These are phyloP conservation scores for Talaromyces sp. DNA, from an alignment of 2,329 filamentous ascomycete genomes.

Conservation along the genomic window DNA sequence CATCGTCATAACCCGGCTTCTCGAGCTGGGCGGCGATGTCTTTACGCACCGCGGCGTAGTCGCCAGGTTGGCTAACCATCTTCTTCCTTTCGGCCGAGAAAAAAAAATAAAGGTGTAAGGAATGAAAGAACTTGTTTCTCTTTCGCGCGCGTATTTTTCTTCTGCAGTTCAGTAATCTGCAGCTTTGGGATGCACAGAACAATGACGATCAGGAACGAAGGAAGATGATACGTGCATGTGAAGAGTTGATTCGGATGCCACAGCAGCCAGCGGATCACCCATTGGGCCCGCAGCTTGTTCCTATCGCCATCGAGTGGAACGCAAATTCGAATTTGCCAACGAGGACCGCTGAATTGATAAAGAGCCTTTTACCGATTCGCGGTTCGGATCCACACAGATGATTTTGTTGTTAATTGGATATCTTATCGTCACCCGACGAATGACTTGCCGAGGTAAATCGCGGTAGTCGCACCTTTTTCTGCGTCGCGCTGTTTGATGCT, in stretches of 20 bases:
- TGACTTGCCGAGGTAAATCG: constrained; percentile 12
- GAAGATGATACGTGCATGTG: background rate
- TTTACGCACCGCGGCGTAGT: constrained; percentile 51
- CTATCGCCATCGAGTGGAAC: background rate
- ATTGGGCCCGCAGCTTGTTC: background rate
- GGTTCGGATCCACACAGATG: background rate
- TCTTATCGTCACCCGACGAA: background rate
- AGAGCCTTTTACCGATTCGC: constrained; percentile 6
- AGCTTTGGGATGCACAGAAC: background rate
- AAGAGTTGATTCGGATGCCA: background rate
- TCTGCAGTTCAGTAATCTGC: background rate
- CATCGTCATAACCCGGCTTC: constrained; percentile 64
- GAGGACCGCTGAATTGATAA: background rate
- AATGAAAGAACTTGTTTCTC: background rate
- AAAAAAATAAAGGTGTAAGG: background rate
- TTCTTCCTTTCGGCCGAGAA: constrained; percentile 7
- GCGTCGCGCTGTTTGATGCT: background rate
- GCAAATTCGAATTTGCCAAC: background rate
- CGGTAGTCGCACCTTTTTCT: background rate
- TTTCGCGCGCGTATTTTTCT: background rate
- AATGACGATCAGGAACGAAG: background rate
- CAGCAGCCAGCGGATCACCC: background rate
- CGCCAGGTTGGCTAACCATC: constrained; percentile 28
- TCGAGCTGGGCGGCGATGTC: constrained; percentile 54
- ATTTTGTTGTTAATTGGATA: background rate